Percentiles rank a stretch among this genome's conserved stretches.
These are phyloP conservation scores for Lasiodiplodia gonubiensis DNA, from an alignment of 2,329 filamentous ascomycete genomes.

Conservation along the genomic window DNA sequence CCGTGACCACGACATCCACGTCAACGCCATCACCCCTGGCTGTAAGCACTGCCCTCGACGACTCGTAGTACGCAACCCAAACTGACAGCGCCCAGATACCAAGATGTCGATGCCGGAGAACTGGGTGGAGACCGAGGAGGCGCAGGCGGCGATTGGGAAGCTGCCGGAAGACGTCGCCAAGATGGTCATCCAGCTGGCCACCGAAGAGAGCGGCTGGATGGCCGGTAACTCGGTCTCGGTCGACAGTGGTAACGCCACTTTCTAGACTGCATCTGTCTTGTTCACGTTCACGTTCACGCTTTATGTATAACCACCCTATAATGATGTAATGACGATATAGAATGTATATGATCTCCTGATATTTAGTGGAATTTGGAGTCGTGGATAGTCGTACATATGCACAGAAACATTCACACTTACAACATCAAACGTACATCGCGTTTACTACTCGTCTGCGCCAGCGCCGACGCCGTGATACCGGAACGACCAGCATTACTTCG, in stretches of 20 bases:
- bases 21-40: conserved; percentile 62
- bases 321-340: conserved; percentile 24
- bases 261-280: conserved; percentile 10
- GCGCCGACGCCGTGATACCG: conserved; percentile 3
- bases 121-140: conserved; percentile 24
- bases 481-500: background rate
- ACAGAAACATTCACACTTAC: conserved; percentile 12
- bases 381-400: conserved; percentile 24
- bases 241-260: conserved; percentile 48
- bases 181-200: conserved; percentile 54
- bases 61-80: background rate
- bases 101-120: conserved; percentile 38
- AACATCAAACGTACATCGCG: conserved; percentile 22
- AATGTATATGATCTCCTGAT: conserved; percentile 22
- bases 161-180: conserved; percentile 42
- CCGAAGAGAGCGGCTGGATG: conserved; percentile 52
- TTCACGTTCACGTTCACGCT: conserved; percentile 31
- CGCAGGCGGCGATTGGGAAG: background rate
- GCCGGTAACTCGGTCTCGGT: conserved; percentile 49
- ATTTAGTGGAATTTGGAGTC: conserved; percentile 5
- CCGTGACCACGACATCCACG: conserved; percentile 55
- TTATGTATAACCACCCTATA: conserved; percentile 24
- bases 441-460: conserved; percentile 19
- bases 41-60: conserved; percentile 41
- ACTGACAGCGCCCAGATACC: conserved; percentile 32